These are phyloP conservation scores for Botryotinia calthae DNA, from an alignment of 2,329 filamentous ascomycete genomes.

Conservation along the genomic window DNA sequence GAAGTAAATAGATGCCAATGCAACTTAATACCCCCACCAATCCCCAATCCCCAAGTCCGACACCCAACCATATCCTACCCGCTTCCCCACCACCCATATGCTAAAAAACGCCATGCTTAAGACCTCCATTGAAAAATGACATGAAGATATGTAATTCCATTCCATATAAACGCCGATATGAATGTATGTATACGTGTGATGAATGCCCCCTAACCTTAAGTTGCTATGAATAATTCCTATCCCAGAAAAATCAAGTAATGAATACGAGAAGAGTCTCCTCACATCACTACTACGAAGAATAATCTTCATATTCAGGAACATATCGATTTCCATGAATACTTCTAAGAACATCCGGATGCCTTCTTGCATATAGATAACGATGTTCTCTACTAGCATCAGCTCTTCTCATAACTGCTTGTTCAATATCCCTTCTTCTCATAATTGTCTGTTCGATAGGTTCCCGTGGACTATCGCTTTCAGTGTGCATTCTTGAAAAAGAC, in stretches of 20 bases:
- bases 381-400: background rate
- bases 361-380: background rate
- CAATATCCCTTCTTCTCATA: background rate
- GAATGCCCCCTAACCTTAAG: background rate
- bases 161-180: constrained; percentile 8
- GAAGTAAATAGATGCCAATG: background rate
- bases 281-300: background rate
- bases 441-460: background rate
- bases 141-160: constrained; percentile 5
- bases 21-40: background rate
- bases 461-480: background rate
- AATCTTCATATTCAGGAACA: background rate
- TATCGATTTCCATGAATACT: background rate
- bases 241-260: background rate
- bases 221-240: background rate
- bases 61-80: constrained; percentile 4
- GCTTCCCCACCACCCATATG: background rate
- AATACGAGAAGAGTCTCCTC: background rate
- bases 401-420: background rate
- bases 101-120: constrained; percentile 12
- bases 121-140: background rate
- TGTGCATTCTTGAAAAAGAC: background rate
- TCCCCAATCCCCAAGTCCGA: background rate
- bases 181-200: background rate
- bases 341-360: background rate